Conservation (phyloP, 2,329 filamentous ascomycete genomes). For the Fusarium denticulatum region DNA sequence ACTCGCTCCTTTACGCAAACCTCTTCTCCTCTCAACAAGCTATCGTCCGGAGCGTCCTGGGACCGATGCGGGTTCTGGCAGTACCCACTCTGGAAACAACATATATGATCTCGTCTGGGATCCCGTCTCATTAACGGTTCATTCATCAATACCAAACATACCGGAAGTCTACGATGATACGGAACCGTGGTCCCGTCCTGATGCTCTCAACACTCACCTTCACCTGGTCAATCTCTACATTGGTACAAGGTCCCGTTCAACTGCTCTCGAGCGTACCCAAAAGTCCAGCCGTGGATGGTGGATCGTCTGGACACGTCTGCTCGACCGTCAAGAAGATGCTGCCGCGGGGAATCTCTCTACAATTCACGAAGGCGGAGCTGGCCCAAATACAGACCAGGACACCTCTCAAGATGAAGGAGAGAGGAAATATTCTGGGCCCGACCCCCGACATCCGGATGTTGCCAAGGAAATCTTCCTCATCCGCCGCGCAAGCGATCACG, state of each 20-base stretch:
- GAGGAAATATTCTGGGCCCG: conserved; percentile 15
- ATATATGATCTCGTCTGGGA: conserved; percentile 74
- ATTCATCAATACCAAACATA: conserved; percentile 74
- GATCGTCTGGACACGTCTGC: conserved; percentile 72
- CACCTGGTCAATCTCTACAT: conserved; percentile 68
- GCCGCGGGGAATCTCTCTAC: conserved; percentile 36
- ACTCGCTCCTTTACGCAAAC: conserved; percentile 66
- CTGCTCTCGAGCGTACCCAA: conserved; percentile 68
- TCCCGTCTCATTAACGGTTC: conserved; percentile 63
- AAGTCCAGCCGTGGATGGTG: conserved; percentile 76
- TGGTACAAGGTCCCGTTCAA: conserved; percentile 53
- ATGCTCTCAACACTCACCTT: conserved; percentile 72
- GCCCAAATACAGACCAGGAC: conserved; percentile 2
- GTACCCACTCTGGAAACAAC: conserved; percentile 37
- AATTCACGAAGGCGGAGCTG: conserved; percentile 41
- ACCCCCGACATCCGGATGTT: conserved; percentile 34
- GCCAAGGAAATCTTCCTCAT: conserved; percentile 71
- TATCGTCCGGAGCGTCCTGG: conserved; percentile 63
- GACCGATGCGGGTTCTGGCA: conserved; percentile 41
- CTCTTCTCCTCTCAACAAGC: conserved; percentile 64
- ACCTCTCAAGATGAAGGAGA: conserved; percentile 18
- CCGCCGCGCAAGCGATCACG: conserved; percentile 67
- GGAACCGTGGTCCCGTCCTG: conserved; percentile 65
- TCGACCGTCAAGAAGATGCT: conserved; percentile 49
- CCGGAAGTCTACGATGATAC: conserved; percentile 55